Conservation (phyloP, 2,329 filamentous ascomycete species). For the Drechslera avenae region DNA sequence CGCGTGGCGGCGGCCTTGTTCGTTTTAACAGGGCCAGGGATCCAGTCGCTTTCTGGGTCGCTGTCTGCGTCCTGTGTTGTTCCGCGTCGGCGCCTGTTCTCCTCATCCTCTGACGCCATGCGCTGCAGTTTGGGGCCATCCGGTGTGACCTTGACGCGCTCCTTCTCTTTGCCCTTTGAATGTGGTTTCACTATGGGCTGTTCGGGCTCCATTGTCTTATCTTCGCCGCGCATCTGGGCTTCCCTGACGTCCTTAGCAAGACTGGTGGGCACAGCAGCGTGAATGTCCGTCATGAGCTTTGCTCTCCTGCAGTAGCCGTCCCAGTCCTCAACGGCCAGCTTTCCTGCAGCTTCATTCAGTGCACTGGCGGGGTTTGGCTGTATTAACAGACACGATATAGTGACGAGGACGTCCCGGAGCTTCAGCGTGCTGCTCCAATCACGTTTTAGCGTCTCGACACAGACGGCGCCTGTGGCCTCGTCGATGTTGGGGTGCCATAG, state of each 20-base stretch:
- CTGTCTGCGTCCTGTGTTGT: slow-evolving; percentile 33
- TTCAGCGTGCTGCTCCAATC: slow-evolving; percentile 66
- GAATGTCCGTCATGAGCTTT: slow-evolving; percentile 66
- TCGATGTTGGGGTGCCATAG: slow-evolving; percentile 71
- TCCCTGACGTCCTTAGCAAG: slow-evolving; percentile 55
- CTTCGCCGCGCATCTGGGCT: slow-evolving; percentile 62
- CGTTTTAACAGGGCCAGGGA: slow-evolving; percentile 36
- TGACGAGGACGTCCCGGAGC: slow-evolving; percentile 62
- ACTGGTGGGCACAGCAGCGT: slow-evolving; percentile 59
- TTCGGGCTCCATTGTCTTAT: slow-evolving; percentile 38
- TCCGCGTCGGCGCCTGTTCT: slow-evolving; percentile 33
- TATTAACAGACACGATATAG: slow-evolving; percentile 66
- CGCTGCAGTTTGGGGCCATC: slow-evolving; percentile 26
- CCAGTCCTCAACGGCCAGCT: slow-evolving; percentile 62
- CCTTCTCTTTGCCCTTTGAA: slow-evolving; percentile 33
- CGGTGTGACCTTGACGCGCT: slow-evolving; percentile 25
- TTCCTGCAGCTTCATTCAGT: slow-evolving; percentile 65
- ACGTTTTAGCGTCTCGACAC: slow-evolving; percentile 67
- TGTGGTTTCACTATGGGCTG: slow-evolving; percentile 21
- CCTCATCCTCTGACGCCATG: slow-evolving; percentile 35
- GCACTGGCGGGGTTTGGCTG: slow-evolving; percentile 69
- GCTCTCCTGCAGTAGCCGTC: slow-evolving; percentile 62
- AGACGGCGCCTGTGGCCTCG: slow-evolving; percentile 65
- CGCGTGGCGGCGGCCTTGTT: slow-evolving; percentile 18
- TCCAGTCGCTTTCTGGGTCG: slow-evolving; percentile 46